phyloP scores from a whole-genome alignment of 192 early-diverging fungal species.

The Piromyces finnis region DNA sequence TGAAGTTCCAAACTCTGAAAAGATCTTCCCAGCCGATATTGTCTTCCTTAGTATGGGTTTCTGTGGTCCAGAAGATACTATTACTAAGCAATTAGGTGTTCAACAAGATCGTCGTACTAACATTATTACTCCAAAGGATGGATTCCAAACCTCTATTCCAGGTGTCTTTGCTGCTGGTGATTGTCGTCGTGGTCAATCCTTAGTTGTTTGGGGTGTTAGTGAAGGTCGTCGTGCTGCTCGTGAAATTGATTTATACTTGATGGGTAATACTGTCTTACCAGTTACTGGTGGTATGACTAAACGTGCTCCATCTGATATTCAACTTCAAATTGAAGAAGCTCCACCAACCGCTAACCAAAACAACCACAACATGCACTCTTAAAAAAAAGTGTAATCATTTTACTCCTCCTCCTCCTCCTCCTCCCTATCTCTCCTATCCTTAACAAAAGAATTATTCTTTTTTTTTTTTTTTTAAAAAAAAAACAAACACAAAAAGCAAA shows the following conservation, averaged over 20 bases:
- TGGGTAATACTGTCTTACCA: slow-evolving; percentile 64
- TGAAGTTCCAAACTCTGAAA: slow-evolving; percentile 68
- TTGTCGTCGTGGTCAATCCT: slow-evolving; percentile 82
- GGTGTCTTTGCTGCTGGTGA: slow-evolving; percentile 94
- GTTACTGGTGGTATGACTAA: slow-evolving; percentile 71
- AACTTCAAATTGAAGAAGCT: slow-evolving; percentile 12
- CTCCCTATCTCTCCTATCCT: too few relatives aligned
- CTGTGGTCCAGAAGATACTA: slow-evolving; percentile 73
- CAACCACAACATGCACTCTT: not conserved
- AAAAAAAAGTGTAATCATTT: not conserved
- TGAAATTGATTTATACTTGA: slow-evolving; percentile 71
- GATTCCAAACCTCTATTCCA: slow-evolving; percentile 56
- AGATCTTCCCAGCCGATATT: slow-evolving; percentile 75
- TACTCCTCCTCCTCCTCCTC: too few relatives aligned
- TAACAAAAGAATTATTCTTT: too few relatives aligned
- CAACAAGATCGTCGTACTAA: slow-evolving; percentile 59
- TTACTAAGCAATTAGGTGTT: slow-evolving; percentile 62
- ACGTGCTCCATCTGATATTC: slow-evolving; percentile 12
- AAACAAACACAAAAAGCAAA: too few relatives aligned
- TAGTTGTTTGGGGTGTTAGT: slow-evolving; percentile 98
- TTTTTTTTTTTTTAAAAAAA: too few relatives aligned
- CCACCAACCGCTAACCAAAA: slow-evolving; percentile 1
- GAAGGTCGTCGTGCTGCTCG: slow-evolving; percentile 90
- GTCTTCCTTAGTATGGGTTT: slow-evolving; percentile 93
- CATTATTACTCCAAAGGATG: slow-evolving; percentile 58